Base-by-base conservation (phyloP, 2,329 filamentous ascomycete genomes). In the Didymella lethalis region DNA sequence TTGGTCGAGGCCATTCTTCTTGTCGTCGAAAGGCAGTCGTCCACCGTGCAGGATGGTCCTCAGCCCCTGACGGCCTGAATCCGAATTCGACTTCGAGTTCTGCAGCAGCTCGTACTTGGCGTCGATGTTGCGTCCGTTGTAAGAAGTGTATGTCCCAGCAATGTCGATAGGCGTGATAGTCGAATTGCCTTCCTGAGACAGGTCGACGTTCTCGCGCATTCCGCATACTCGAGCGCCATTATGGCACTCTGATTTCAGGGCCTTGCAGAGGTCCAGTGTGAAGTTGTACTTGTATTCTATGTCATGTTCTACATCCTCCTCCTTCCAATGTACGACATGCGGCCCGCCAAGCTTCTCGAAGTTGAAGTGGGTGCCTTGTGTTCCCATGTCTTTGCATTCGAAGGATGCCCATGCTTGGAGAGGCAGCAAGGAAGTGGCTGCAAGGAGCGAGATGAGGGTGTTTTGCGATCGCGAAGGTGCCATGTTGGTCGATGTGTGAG, bases 141-240 rank as follows among this genome's bases (percentile, higher is more conserved):
- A 85, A 31, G 85, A 79, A 43, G 82, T 78, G 32, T 92, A 87
- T 14, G 89, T 84, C 26, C 92, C 92, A 1, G 90, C 91, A 62
- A 97, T 90, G 8, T 91, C 86, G 50, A 90, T 87, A 2, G 90
- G 86, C 34, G 84, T 80, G 43, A 81, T 77, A 28, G 88, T 81
- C 12, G 72, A 75, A 52, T 85, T 83, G 28, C 75, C 77, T 29
- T 83, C 79, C 47, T 82, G 81, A 25, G 80, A 78, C 5, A 80
- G 72, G 32, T 82, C 77, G 48, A 87, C 82, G 36, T 82, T 79
- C 54, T 86, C 85, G 60, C 87, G 82, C 69, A 96, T 89, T 10
- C 85, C 92, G 78, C 93, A 97, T 40, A 94, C 91, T 82, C 88
- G 83, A 2, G 91, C 88, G 40, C 88, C 88, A 46, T 84, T 84